Evolutionary conservation across 2,329 filamentous ascomycete genomes (phyloP).

Genomic region (Chrysoporthe puriensis): DNA sequence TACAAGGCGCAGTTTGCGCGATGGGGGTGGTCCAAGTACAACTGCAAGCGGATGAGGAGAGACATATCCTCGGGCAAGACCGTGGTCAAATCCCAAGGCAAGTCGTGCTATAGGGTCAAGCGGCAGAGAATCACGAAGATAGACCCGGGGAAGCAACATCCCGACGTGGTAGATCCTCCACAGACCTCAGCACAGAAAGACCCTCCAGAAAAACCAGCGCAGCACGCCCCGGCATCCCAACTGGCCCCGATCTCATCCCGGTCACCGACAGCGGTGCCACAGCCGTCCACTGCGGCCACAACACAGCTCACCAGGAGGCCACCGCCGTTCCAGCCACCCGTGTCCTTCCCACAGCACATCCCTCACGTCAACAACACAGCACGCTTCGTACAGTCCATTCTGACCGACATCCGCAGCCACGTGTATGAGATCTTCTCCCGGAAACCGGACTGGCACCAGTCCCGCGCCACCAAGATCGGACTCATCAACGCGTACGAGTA

Average conservation of each 20-base stretch:
- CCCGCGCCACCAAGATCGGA: conserved; percentile 18
- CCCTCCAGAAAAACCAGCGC: not conserved
- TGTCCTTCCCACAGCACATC: conserved; percentile 14
- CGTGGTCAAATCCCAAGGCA: conserved; percentile 29
- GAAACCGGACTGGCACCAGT: conserved; percentile 27
- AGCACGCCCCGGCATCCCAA: not conserved
- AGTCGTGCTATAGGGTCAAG: conserved; percentile 29
- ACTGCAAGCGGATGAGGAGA: conserved; percentile 28
- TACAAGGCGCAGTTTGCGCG: conserved; percentile 31
- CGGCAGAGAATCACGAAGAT: conserved; percentile 14
- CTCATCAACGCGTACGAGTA: conserved; percentile 30
- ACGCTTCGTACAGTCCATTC: conserved; percentile 27
- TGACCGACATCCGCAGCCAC: conserved; percentile 30
- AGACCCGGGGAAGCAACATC: not conserved
- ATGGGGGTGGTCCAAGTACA: conserved; percentile 31
- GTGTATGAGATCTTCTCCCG: conserved; percentile 29
- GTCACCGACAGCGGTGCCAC: not conserved
- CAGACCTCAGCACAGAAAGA: not conserved
- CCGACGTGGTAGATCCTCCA: not conserved
- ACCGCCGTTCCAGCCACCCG: not conserved
- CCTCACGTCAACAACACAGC: conserved; percentile 23
- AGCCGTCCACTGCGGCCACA: not conserved
- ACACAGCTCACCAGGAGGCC: not conserved
- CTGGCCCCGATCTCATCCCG: not conserved
- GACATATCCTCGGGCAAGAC: conserved; percentile 28